Percentiles rank a stretch among this genome's conserved stretches.
Conservation (phyloP, 208 protist species). For the Angomonas deanei region DNA sequence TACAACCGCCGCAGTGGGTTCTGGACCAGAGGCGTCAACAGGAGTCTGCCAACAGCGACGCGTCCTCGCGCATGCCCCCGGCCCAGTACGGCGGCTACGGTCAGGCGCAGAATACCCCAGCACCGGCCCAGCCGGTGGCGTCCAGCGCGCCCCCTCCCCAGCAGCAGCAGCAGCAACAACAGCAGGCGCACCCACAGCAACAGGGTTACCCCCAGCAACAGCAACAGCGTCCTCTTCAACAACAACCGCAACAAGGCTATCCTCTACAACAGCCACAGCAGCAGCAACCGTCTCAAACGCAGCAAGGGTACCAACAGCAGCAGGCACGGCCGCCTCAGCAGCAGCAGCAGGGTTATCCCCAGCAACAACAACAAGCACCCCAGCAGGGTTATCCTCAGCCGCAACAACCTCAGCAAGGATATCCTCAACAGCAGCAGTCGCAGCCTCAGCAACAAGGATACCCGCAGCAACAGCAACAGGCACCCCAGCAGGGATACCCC, state of each 20-base stretch:
- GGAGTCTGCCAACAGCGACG: neutral
- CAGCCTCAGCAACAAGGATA: constrained; percentile 16
- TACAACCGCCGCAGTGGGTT: neutral
- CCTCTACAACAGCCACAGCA: neutral
- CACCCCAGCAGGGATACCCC: constrained; percentile 9
- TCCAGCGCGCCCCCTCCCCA: neutral
- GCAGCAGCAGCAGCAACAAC: constrained; percentile 6
- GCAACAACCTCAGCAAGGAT: constrained; percentile 10
- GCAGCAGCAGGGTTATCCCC: constrained; percentile 13
- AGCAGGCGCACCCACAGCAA: constrained; percentile 6
- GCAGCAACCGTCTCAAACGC: neutral
- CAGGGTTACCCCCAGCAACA: constrained; percentile 5
- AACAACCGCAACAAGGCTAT: constrained; percentile 4
- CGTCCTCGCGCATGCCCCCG: constrained; percentile 2
- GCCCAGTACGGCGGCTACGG: constrained; percentile 1
- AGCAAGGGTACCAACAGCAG: constrained; percentile 10
- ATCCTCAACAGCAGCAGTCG: constrained; percentile 16
- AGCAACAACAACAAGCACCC: constrained; percentile 11
- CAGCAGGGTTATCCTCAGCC: constrained; percentile 3
- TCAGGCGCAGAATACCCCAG: neutral
- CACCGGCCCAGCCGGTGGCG: neutral
- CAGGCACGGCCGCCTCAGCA: constrained; percentile 11
- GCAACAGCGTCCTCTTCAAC: neutral
- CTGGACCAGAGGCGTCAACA: constrained; percentile 2
- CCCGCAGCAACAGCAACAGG: constrained; percentile 18